Percentiles rank a stretch among this genome's conserved stretches.
These are phyloP conservation scores for Lepidium campestre DNA, from an alignment of 441 rosid species.

Conservation along the genomic window DNA sequence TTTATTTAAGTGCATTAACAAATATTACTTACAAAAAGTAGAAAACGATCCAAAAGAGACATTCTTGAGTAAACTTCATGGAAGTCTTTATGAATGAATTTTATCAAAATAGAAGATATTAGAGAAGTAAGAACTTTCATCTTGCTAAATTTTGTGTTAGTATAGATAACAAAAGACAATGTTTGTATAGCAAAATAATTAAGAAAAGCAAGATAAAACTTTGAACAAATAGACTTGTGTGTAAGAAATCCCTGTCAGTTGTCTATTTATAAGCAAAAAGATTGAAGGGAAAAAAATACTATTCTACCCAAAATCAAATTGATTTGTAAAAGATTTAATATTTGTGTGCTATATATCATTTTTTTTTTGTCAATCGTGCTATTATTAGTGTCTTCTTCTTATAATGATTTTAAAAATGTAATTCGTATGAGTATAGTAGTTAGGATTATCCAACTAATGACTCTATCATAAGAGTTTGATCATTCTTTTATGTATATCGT, in stretches of 20 bases:
- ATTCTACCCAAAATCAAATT: not conserved
- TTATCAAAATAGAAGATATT: slow-evolving; percentile 21
- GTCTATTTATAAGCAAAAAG: not conserved
- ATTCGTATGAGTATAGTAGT: too few species aligned
- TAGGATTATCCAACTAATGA: too few species aligned
- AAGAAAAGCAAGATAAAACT: too few species aligned
- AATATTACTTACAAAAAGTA: slow-evolving; percentile 40
- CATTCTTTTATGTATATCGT: too few species aligned
- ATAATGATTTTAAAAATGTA: not conserved
- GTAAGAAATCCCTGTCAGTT: not conserved
- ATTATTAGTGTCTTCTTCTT: not conserved
- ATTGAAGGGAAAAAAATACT: not conserved
- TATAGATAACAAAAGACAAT: not conserved
- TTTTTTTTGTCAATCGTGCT: too few species aligned
- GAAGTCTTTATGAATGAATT: slow-evolving; percentile 43
- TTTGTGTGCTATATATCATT: not conserved
- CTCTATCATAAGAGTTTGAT: too few species aligned
- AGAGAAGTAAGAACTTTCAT: slow-evolving; percentile 24
- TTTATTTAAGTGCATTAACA: too few species aligned
- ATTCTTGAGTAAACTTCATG: slow-evolving; percentile 38
- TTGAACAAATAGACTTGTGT: not conserved
- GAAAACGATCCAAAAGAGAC: slow-evolving; percentile 41
- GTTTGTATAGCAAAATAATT: not conserved
- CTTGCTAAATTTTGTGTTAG: not conserved
- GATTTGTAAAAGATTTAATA: not conserved